Evolutionary conservation across 768 basidiomycete species (phyloP).

Genomic region (Boletus barrowsii): DNA sequence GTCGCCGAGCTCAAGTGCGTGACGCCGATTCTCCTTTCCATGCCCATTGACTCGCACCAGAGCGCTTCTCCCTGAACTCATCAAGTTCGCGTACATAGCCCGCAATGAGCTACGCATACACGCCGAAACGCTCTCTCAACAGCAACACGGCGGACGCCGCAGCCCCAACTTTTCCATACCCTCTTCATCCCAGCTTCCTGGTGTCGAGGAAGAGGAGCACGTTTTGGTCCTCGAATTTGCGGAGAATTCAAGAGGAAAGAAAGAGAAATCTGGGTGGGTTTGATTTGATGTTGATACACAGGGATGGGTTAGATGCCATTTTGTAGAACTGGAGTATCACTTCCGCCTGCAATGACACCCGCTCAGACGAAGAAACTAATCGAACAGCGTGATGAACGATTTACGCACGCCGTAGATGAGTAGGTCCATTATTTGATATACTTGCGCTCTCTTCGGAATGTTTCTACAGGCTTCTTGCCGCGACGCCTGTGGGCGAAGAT

Average conservation of each 20-base stretch:
- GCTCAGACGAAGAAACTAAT: conserved; percentile 65
- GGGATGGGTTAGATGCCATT: not conserved
- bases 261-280: conserved; percentile 27
- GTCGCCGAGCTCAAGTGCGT: conserved; percentile 82
- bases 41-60: conserved; percentile 33
- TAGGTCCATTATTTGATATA: conserved; percentile 28
- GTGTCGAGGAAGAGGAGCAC: conserved; percentile 39
- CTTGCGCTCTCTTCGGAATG: not conserved
- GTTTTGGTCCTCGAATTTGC: conserved; percentile 52
- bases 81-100: conserved; percentile 82
- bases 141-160: conserved; percentile 25
- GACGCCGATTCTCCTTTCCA: not conserved
- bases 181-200: conserved; percentile 27
- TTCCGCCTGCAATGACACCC: conserved; percentile 45
- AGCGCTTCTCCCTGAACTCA: conserved; percentile 75
- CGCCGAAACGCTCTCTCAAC: conserved; percentile 29
- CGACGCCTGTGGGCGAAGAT: conserved; percentile 52
- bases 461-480: conserved; percentile 51
- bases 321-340: conserved; percentile 17
- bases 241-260: conserved; percentile 39
- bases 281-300: not conserved
- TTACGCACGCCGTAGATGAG: conserved; percentile 67
- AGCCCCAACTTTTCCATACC: conserved; percentile 42
- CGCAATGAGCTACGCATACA: conserved; percentile 58
- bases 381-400: conserved; percentile 64